Conservation (phyloP, 345 rosid genomes). For the Brassica rapa region DNA sequence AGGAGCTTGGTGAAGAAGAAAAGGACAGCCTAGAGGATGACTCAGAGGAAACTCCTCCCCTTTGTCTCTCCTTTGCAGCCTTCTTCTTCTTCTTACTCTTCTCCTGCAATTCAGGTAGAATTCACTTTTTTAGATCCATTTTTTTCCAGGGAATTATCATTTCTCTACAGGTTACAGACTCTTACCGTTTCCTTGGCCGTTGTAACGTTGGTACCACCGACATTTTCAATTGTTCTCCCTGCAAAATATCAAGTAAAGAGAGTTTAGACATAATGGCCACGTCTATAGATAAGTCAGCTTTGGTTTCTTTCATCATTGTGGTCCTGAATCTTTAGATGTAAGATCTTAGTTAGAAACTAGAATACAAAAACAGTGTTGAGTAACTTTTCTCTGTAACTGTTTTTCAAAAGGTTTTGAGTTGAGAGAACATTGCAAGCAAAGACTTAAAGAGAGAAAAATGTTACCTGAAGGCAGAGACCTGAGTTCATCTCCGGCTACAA, state of each 20-base stretch:
- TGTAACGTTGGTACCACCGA: constrained; percentile 39
- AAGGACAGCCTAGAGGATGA: constrained; percentile 60
- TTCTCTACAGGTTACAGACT: background rate
- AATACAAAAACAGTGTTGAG: constrained; percentile 36
- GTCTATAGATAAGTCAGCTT: constrained; percentile 9
- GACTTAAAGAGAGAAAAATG: background rate
- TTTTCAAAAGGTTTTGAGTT: background rate
- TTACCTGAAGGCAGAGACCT: constrained; percentile 57
- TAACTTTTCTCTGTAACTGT: background rate
- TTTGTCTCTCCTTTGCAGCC: constrained; percentile 54
- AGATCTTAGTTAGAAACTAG: constrained; percentile 40
- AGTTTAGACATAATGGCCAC: background rate
- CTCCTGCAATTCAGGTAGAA: constrained; percentile 46
- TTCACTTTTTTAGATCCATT: background rate
- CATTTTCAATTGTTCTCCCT: constrained; percentile 53
- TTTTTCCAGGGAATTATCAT: background rate
- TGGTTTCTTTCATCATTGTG: constrained; percentile 39
- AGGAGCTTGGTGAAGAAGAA: constrained; percentile 79
- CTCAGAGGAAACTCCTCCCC: constrained; percentile 54
- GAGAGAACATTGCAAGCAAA: background rate
- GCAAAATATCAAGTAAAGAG: constrained; percentile 8
- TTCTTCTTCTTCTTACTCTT: constrained; percentile 43
- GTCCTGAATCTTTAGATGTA: constrained; percentile 24
- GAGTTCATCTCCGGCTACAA: constrained; percentile 44
- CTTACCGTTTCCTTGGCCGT: constrained; percentile 52